phyloP scores from a whole-genome alignment of 345 rosid genomes.

The Syzygium aqueum region DNA sequence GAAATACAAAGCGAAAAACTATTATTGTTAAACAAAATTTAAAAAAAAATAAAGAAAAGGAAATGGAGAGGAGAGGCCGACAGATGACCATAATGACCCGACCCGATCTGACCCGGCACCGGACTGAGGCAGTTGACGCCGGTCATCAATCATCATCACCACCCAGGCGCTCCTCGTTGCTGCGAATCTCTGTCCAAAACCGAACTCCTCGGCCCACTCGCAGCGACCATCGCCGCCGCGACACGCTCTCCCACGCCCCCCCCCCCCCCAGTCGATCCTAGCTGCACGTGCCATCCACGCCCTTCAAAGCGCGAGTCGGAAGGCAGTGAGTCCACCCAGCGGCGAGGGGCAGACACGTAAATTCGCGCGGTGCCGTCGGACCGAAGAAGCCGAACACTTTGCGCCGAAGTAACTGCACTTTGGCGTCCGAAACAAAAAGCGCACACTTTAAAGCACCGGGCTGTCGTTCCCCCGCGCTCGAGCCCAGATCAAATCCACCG shows the following conservation, averaged over 20 bases:
- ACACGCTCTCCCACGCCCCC: no score
- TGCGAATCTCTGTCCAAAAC: neutral
- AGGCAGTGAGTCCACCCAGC: accelerated
- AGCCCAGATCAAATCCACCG: neutral
- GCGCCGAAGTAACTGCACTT: neutral
- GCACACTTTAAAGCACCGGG: neutral
- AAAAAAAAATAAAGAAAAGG: no score
- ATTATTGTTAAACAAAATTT: no score
- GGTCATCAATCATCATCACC: neutral
- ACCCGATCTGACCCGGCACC: accelerated
- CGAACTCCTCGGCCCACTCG: neutral
- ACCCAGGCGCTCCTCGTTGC: neutral
- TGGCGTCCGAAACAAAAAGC: neutral
- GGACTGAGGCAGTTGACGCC: accelerated
- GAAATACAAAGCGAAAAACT: neutral
- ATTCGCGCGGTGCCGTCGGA: neutral
- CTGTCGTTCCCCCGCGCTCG: neutral
- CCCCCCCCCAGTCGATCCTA: neutral
- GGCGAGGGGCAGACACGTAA: neutral
- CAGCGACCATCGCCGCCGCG: no score
- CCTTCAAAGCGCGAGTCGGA: neutral
- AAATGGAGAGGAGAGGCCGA: neutral
- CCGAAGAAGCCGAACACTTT: neutral
- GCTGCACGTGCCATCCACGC: neutral
- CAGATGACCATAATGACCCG: neutral